These are phyloP conservation scores for Secale cereale DNA, from an alignment of 176 grass and related monocot genomes.

Conservation along the genomic window DNA sequence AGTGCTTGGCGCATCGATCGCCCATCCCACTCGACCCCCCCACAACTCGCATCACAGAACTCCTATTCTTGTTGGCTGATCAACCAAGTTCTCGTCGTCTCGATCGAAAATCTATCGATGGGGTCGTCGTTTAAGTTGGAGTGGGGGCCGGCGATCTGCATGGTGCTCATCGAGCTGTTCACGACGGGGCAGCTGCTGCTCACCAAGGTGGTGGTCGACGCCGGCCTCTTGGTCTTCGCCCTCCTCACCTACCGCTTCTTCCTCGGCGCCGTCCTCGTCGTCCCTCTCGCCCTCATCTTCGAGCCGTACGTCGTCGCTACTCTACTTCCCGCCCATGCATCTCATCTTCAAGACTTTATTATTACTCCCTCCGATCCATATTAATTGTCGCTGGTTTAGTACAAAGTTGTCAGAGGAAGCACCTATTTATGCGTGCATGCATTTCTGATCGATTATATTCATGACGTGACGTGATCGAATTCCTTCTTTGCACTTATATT, in stretches of 20 bases:
- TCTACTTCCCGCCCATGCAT: background rate
- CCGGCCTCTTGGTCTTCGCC: slow-evolving; percentile 49
- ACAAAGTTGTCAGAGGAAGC: no score
- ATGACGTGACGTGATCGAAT: no score
- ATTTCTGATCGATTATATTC: no score
- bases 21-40: background rate
- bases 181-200: slow-evolving; percentile 54
- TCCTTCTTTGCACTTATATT: no score
- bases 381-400: no score
- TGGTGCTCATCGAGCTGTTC: slow-evolving; percentile 51
- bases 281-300: slow-evolving; percentile 32
- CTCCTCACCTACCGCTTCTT: slow-evolving; percentile 46
- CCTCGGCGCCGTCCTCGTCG: slow-evolving; percentile 2
- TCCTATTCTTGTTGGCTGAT: background rate
- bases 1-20: background rate
- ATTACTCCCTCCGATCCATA: no score
- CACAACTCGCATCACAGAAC: background rate
- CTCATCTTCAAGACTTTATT: background rate
- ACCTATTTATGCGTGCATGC: no score
- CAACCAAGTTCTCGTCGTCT: background rate
- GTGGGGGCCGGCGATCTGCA: slow-evolving; percentile 44
- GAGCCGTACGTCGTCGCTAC: background rate
- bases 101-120: background rate
- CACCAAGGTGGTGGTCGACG: slow-evolving; percentile 41
- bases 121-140: slow-evolving; percentile 3